A percentile compares a stretch with the other conserved stretches of the same genome.
phyloP scores from a whole-genome alignment of 2,329 filamentous ascomycete genomes.

The Colletotrichum sp. region DNA sequence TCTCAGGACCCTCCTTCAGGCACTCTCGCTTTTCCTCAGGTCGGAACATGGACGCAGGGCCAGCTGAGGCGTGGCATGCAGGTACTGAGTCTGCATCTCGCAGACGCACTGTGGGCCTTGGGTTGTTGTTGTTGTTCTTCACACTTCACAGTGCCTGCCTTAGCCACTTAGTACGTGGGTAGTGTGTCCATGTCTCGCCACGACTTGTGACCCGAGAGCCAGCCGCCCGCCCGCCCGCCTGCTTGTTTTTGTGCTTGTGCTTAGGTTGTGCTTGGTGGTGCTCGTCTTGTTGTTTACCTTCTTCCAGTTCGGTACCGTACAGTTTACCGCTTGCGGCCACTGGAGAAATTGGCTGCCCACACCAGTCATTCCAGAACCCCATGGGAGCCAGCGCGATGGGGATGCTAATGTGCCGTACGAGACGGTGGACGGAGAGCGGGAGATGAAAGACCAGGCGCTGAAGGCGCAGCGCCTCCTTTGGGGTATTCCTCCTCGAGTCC shows the following conservation, averaged over 20 bases:
- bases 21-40: not conserved
- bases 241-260: not conserved
- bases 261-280: not conserved
- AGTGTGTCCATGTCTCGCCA: not conserved
- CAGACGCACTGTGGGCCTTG: slow-evolving; percentile 6
- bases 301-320: not conserved
- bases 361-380: slow-evolving; percentile 18
- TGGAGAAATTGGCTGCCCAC: slow-evolving; percentile 18
- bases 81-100: slow-evolving; percentile 9
- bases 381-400: slow-evolving; percentile 1
- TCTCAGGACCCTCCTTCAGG: not conserved
- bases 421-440: not conserved
- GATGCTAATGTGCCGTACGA: slow-evolving; percentile 1
- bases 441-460: slow-evolving; percentile 9
- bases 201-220: not conserved
- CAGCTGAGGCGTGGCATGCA: slow-evolving; percentile 20
- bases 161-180: not conserved
- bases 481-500: not conserved
- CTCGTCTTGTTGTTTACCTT: not conserved
- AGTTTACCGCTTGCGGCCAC: slow-evolving; percentile 9
- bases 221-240: not conserved
- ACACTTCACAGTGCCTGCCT: not conserved
- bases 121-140: not conserved
- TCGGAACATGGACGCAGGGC: slow-evolving; percentile 15
- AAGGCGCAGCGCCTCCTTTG: not conserved